Base-by-base conservation (phyloP, 176 grass and related monocot species). In the Eremochloa ophiuroides region DNA sequence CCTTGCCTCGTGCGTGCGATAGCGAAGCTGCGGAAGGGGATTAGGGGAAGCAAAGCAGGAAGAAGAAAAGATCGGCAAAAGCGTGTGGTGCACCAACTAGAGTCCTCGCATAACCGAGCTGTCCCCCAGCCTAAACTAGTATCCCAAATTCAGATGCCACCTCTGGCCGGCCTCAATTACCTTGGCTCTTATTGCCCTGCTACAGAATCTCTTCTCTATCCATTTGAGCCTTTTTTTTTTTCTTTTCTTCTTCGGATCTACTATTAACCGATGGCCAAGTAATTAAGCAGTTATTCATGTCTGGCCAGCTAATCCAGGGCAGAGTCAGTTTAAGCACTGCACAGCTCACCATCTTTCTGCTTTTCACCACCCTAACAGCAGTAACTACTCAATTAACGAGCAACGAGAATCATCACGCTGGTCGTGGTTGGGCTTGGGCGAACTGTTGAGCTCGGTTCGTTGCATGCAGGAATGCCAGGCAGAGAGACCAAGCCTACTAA, bases 31-130 rank as follows among this genome's bases (percentile, higher is more conserved):
- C 48, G 48, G 48, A 55, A 55, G 50, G 20, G 8, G 50, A 53
- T 20, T 20, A 51, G 44, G 15, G 5, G 46, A 20, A 80, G 18
- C 37, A 69, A 28, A 64, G 37, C 8, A 12, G 50, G 51, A 73
- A 27, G 14, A 73, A 31, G 15, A 74, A 25, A 59, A 31, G 37
- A 84, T 85, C 67, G 73, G 48, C 43, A 1, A 28, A 80, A 89
- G 58, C 66, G 73, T 58, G 66, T 79, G 60, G 4, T 68, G 75
- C 53, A 83, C 84, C 95, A 93, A 80, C 92, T 77, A 83, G 77
- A 75, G 59, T 85, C 92, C 95, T 91, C 87, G 90, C 85, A 6
- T 16, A 29, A 77, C 79, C 88, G 72, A 94, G 90, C 95, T 98
- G 95, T 94, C 81, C 15, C 18, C 38, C 59, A 64, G 60, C 48